Evolutionary conservation across 495 filamentous ascomycete genomes (phyloP), one percentile per base, ranked within the genome.

Genomic region (Penicillium coprophilum): DNA sequence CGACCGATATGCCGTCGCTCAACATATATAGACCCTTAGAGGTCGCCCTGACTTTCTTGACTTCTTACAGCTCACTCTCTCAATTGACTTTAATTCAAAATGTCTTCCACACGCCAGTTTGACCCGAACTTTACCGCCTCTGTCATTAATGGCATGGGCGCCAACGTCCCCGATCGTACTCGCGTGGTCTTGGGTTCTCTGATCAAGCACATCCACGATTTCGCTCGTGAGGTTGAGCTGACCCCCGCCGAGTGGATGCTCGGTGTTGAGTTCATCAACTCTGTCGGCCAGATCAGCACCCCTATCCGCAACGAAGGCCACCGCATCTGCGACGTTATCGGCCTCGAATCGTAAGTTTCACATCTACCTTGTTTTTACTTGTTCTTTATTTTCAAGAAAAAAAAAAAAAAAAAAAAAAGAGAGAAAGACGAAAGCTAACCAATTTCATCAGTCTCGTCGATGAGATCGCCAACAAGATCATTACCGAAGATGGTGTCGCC

Each of bases 391-490:
- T 19, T 3, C 12, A 8, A 28, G 41, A 20, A 40, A 31, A 27
- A 50, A 9, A 38, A 27, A 38, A 31, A 3, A 4, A 1, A 32
- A 43, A 1, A 23, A 34, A 38, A 17, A 0, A 0, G 6, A 52
- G 11, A 39, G 4, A 6, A 9, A 6, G 32, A 30, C 6, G 5
- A 24, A 20, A 46, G 28, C 52, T 38, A 38, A 54, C 15, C 17
- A 6, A 15, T 24, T 45, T 50, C 55, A 24, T 50, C 43, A 88
- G 86, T 20, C 82, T 93, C 52, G 88, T 93, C 57, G 88, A 91
- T 61, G 88, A 92, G 68, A 92, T 93, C 68, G 87, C 88, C 66
- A 87, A 91, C 82, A 90, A 89, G 71, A 81, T 88, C 68, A 73
- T 88, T 69, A 82, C 85, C 55, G 88, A 91, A 62, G 76, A 82